These are phyloP conservation scores for Nakazawaea holstii DNA, from an alignment of 805 yeast genomes.

Conservation along the genomic window DNA sequence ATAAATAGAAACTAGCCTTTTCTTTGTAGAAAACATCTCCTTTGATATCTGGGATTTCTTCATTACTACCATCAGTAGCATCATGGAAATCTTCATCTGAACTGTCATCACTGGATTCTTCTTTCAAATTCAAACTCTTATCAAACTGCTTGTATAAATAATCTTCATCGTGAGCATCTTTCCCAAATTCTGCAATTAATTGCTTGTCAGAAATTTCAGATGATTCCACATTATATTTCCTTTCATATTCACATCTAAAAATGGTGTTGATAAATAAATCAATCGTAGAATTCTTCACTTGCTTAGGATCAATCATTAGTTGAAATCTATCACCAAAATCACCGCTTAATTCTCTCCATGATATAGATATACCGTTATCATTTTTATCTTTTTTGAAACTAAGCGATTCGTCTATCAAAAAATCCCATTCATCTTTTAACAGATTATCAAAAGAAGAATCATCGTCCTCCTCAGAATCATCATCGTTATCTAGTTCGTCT, in stretches of 20 bases:
- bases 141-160: conserved; percentile 11
- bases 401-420: conserved; percentile 57
- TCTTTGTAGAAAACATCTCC: conserved; percentile 11
- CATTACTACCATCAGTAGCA: conserved; percentile 22
- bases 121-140: conserved; percentile 1
- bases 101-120: conserved; percentile 22
- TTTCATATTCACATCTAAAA: conserved; percentile 69
- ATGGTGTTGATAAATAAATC: conserved; percentile 59
- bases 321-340: conserved; percentile 82
- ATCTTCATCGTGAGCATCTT: conserved; percentile 18
- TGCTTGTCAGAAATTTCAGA: conserved; percentile 38
- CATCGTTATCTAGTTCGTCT: conserved; percentile 57
- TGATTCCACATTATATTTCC: conserved; percentile 57
- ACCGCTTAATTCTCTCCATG: conserved; percentile 84
- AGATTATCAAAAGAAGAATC: conserved; percentile 28
- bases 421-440: conserved; percentile 62
- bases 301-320: conserved; percentile 59
- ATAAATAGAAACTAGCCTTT: conserved; percentile 42
- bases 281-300: conserved; percentile 48
- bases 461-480: conserved; percentile 39
- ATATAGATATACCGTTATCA: conserved; percentile 52
- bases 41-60: conserved; percentile 8
- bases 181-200: conserved; percentile 23
- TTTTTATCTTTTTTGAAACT: conserved; percentile 43
- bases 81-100: conserved; percentile 22